Base-by-base conservation (phyloP, 2,329 filamentous ascomycete species). In the Raffaelea deltoideospora region DNA sequence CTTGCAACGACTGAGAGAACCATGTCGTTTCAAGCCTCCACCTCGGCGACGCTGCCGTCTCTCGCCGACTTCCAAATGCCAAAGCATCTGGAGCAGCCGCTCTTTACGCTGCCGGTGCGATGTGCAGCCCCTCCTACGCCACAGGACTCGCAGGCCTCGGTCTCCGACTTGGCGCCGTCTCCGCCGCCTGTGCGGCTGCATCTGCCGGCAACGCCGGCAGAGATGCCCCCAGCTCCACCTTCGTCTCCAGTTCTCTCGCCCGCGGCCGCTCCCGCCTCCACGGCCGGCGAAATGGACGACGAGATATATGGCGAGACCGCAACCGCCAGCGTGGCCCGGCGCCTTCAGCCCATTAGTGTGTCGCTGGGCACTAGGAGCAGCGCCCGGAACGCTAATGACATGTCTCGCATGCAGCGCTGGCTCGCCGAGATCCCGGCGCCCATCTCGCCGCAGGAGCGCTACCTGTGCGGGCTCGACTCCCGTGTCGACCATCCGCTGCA, bases 401-500 rank as follows among this genome's bases (percentile, higher is more conserved):
- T 10, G 18, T 20, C 18, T n/a, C 43, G 43, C 34, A 45, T 47
- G 40, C 39, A 44, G 22, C 33, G 39, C 24, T 47, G 45, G 45
- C 38, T 47, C 32, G 37, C 40, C 28, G 37, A 41, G 21, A 43
- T 47, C 29, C 45, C 45, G 9, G 19, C 27, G 20, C 40, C 43
- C 8, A 28, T 44, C 23, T 33, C 41, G 27, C 45, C 40, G 13
- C 40, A 45, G 30, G 43, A 47, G 34, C 43, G 45, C 17, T 45
- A 47, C 37, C 21, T 42, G 5, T 40, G 41, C 34, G 45, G 43
- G 14, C 37, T 47, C 31, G 32, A 39, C 17, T 35, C 43, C 9
- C 15, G 22, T 3, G 34, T 29, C 19, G 41, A 47, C 37, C 45
- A 47, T 21, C 45, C 45, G 10, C 41, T 47, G 34, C 45, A 45